These are phyloP conservation scores for Westerdykella aurantiaca DNA, from an alignment of 2,329 filamentous ascomycete species.

Conservation along the genomic window DNA sequence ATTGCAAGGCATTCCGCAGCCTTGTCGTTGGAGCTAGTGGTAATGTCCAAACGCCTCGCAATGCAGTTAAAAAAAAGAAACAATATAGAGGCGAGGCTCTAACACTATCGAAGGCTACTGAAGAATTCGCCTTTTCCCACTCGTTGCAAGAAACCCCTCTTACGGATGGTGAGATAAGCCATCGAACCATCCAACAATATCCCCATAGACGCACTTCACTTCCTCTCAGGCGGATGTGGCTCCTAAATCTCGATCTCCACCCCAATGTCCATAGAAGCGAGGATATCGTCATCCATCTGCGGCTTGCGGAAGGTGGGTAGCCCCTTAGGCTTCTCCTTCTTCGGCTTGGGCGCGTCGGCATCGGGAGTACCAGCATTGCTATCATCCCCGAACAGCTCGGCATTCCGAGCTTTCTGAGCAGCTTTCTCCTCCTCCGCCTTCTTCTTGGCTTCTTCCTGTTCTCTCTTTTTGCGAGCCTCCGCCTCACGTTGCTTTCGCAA, in stretches of 20 bases:
- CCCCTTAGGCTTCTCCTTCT: slow-evolving; percentile 50
- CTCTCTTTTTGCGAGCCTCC: slow-evolving; percentile 50
- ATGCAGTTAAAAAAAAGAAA: too few species aligned
- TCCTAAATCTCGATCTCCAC: slow-evolving; percentile 79
- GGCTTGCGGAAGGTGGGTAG: slow-evolving; percentile 67
- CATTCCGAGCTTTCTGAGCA: slow-evolving; percentile 29
- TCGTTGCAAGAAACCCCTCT: too few species aligned
- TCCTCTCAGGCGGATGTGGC: too few species aligned
- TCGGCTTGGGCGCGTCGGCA: slow-evolving; percentile 43
- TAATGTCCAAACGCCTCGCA: too few species aligned
- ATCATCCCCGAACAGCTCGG: slow-evolving; percentile 45
- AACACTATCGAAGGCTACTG: too few species aligned
- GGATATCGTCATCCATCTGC: slow-evolving; percentile 86
- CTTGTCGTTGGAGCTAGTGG: too few species aligned
- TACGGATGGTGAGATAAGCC: too few species aligned
- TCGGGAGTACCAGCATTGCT: slow-evolving; percentile 38
- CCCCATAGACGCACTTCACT: too few species aligned
- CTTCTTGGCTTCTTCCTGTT: slow-evolving; percentile 49
- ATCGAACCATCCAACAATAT: too few species aligned
- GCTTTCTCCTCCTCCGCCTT: slow-evolving; percentile 31
- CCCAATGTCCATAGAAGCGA: slow-evolving; percentile 80
- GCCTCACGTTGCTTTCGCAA: slow-evolving; percentile 40
- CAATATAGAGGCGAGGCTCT: too few species aligned
- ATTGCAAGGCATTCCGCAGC: too few species aligned
- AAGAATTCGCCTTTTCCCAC: too few species aligned